Evolutionary conservation across 2,329 filamentous ascomycete genomes (phyloP).

Genomic region (Ophiobolus disseminans): DNA sequence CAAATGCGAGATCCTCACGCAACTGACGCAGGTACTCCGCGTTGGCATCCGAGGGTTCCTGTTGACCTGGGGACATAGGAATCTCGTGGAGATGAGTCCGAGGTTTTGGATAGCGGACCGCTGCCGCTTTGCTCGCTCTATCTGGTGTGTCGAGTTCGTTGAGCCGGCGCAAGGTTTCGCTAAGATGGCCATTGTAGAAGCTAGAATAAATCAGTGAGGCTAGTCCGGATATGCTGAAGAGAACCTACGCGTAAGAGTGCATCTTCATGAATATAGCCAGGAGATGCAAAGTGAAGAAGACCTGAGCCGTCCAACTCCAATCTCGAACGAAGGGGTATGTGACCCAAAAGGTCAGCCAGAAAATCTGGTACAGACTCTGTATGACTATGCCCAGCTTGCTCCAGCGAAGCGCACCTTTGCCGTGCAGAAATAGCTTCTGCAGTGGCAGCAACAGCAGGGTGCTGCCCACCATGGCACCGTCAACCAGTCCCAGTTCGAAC

Average conservation of each 20-base stretch:
- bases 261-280: slow-evolving; percentile 98
- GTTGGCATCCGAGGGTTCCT: slow-evolving; percentile 51
- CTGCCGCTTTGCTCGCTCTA: slow-evolving; percentile 71
- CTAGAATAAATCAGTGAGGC: slow-evolving; percentile 22
- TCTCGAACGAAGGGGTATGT: slow-evolving; percentile 80
- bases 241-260: slow-evolving; percentile 79
- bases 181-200: slow-evolving; percentile 96
- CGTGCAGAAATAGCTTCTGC: slow-evolving; percentile 70
- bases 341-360: slow-evolving; percentile 85
- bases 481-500: slow-evolving; percentile 82
- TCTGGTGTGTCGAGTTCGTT: slow-evolving; percentile 78
- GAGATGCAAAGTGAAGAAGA: slow-evolving; percentile 90
- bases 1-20: slow-evolving; percentile 85
- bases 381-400: slow-evolving; percentile 76
- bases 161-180: slow-evolving; percentile 82
- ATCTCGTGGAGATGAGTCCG: slow-evolving; percentile 62
- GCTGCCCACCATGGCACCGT: slow-evolving; percentile 82
- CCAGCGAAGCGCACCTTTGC: slow-evolving; percentile 71
- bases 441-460: slow-evolving; percentile 76
- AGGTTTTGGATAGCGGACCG: slow-evolving; percentile 72
- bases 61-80: slow-evolving; percentile 52
- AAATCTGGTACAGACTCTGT: slow-evolving; percentile 80
- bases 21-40: slow-evolving; percentile 65
- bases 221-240: not conserved
- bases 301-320: slow-evolving; percentile 98